These are phyloP conservation scores for Rugosomyces carneus DNA, from an alignment of 1,284 basidiomycete genomes.

Conservation along the genomic window DNA sequence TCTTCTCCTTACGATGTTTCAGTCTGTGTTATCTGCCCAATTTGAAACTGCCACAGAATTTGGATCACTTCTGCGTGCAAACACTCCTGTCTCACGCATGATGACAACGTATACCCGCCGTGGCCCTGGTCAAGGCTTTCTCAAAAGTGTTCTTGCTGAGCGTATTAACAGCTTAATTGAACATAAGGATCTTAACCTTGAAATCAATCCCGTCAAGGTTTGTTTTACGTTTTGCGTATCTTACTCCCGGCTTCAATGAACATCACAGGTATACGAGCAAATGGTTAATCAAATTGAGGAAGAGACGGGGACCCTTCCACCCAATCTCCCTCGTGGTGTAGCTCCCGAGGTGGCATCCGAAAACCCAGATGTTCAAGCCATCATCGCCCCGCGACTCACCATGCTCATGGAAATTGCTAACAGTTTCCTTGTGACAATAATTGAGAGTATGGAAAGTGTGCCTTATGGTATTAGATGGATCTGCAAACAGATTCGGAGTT, in stretches of 20 bases:
- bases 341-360: slow-evolving; percentile 90
- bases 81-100: slow-evolving; percentile 98
- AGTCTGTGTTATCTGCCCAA: slow-evolving; percentile 96
- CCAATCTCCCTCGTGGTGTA: slow-evolving; percentile 87
- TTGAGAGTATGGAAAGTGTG: slow-evolving; percentile 95
- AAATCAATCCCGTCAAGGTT: slow-evolving; percentile 98
- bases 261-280: slow-evolving; percentile 83
- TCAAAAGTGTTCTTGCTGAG: slow-evolving; percentile 94
- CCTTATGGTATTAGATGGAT: slow-evolving; percentile 99
- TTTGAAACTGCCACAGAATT: slow-evolving; percentile 99
- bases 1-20: slow-evolving; percentile 96
- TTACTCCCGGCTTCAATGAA: slow-evolving; percentile 1
- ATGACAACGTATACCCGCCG: slow-evolving; percentile 99
- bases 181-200: slow-evolving; percentile 96
- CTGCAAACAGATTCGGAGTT: slow-evolving; percentile 96
- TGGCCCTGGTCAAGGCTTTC: slow-evolving; percentile 95
- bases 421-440: slow-evolving; percentile 95
- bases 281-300: slow-evolving; percentile 98
- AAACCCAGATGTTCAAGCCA: slow-evolving; percentile 93
- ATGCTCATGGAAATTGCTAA: slow-evolving; percentile 99
- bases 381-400: slow-evolving; percentile 91
- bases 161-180: slow-evolving; percentile 98
- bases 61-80: slow-evolving; percentile 92
- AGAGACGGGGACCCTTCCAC: slow-evolving; percentile 86
- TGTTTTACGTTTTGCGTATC: slow-evolving; percentile 8